Evolutionary conservation across 148 eudicot genomes (phyloP), one percentile per base, ranked within the genome.

Genomic region (Nepenthes gracilis): DNA sequence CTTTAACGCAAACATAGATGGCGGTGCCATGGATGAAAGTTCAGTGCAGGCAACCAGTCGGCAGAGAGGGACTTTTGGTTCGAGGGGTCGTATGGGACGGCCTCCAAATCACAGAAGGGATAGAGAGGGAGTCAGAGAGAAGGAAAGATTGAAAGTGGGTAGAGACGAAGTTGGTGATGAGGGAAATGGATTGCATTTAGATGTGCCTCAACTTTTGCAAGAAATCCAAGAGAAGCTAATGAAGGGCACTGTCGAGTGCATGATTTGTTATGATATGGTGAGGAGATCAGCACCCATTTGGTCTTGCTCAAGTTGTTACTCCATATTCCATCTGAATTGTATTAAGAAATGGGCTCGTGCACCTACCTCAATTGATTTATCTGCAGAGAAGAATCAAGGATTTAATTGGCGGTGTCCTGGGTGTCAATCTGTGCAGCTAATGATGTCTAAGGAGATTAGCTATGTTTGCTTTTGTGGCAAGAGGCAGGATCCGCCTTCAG

Each of bases 261-360:
- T 93, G 99, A 93, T 93, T 62, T 93, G 99, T 70, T 93, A 89
- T 61, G 95, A 93, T 53, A 89, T 86, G 99, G 94, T 93, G 58
- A 71, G 76, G 77, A 82, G 99, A 65, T 80, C 89, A 5, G 95
- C 99, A 0, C 87, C 95, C 6, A 51, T 93, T 65, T 93, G 96
- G 99, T 88, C 88, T 35, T 93, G 96, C 56, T 71, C 91, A 32
- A 83, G 91, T 77, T 88, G 99, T 59, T 93, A 74, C 72, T 81
- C 99, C 1, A 93, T 93, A 61, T 86, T 93, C 43, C 99, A 88
- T 71, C 72, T 93, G 72, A 74, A 59, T 58, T 93, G 99, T 59
- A 84, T 74, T 34, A 93, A 84, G 86, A 93, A 93, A 84, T 93
- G 96, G 96, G 96, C 96, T 48, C 77, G 83, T 49, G 95, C 96